A percentile compares a stretch with the other conserved stretches of the same genome.
phyloP scores from a whole-genome alignment of 441 rosid species.

The Adansonia madagascariensis region DNA sequence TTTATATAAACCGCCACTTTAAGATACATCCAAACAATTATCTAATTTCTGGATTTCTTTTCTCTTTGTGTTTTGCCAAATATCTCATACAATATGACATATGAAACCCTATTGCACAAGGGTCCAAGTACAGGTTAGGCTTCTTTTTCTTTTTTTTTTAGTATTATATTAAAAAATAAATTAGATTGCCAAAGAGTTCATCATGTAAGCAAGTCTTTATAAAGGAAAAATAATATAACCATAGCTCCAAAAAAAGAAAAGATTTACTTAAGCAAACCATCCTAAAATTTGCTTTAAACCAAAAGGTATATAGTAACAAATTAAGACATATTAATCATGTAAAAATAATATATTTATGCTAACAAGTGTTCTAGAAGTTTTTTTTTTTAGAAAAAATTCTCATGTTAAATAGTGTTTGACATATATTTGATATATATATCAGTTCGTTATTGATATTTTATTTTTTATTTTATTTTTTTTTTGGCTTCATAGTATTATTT shows the following conservation, averaged over 20 bases:
- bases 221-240: background rate
- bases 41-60: background rate
- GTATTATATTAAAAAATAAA: background rate
- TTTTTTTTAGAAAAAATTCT: too few species aligned
- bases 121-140: background rate
- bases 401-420: too few species aligned
- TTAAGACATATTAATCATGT: background rate
- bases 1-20: background rate
- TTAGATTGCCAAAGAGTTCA: background rate
- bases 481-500: too few species aligned
- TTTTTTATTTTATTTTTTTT: too few species aligned
- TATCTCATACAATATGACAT: background rate
- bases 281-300: background rate
- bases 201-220: background rate
- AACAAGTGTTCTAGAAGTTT: background rate
- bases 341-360: background rate
- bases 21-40: background rate
- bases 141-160: too few species aligned
- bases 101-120: background rate
- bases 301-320: too few species aligned
- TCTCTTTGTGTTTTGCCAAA: background rate
- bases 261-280: background rate
- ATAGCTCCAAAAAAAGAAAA: background rate
- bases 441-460: too few species aligned
- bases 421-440: too few species aligned